Conservation (phyloP, 768 basidiomycete species). For the Coprinopsis sp. region DNA sequence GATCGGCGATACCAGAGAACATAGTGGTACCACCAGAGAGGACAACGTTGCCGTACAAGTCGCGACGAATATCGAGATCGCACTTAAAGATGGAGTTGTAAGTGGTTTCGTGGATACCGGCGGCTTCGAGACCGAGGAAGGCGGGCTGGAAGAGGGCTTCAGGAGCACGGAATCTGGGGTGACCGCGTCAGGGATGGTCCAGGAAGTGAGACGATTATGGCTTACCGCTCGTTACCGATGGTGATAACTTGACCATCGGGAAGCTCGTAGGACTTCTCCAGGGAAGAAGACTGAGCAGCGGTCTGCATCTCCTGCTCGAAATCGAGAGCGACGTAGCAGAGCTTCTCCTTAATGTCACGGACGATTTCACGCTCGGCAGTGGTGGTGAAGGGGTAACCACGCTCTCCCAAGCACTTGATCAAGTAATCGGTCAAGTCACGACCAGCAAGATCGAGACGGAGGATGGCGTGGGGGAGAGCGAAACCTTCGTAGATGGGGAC, state of each 20-base stretch:
- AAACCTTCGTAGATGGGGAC: slow-evolving; percentile 92
- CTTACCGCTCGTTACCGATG: slow-evolving; percentile 80
- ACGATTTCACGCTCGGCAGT: slow-evolving; percentile 86
- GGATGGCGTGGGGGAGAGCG: slow-evolving; percentile 80
- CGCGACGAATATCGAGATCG: slow-evolving; percentile 50
- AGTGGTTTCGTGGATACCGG: slow-evolving; percentile 90
- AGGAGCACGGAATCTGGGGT: slow-evolving; percentile 76
- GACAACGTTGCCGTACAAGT: slow-evolving; percentile 48
- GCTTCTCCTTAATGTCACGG: slow-evolving; percentile 90
- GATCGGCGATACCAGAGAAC: slow-evolving; percentile 54
- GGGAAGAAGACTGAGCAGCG: slow-evolving; percentile 72
- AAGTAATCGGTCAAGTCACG: slow-evolving; percentile 79
- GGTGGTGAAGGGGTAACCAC: slow-evolving; percentile 82
- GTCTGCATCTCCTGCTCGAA: slow-evolving; percentile 86
- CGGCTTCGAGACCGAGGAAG: slow-evolving; percentile 83
- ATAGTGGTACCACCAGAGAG: slow-evolving; percentile 57
- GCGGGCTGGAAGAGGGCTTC: slow-evolving; percentile 93
- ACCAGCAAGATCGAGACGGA: slow-evolving; percentile 81
- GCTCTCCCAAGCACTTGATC: slow-evolving; percentile 73
- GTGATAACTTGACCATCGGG: slow-evolving; percentile 88
- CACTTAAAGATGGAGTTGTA: slow-evolving; percentile 64
- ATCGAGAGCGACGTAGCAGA: slow-evolving; percentile 86
- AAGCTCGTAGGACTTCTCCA: slow-evolving; percentile 85
- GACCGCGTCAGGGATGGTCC: no score
- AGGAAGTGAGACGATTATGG: no score